These are phyloP conservation scores for Tetraselmis striata DNA, from an alignment of 139 green algal genomes.

Conservation along the genomic window DNA sequence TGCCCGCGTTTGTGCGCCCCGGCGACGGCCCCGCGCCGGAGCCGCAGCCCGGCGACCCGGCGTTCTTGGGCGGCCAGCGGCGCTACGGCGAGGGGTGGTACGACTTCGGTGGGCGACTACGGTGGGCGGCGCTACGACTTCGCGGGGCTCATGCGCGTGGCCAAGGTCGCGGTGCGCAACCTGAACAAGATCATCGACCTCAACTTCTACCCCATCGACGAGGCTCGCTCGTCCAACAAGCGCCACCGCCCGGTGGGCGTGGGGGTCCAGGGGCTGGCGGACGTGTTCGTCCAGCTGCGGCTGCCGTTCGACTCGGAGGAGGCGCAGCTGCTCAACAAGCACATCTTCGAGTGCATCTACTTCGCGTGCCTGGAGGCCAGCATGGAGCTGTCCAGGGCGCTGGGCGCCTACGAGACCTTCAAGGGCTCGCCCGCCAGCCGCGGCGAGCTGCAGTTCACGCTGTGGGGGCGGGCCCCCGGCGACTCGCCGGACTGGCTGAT, in stretches of 20 bases:
- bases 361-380: slow-evolving; percentile 13
- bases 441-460: slow-evolving; percentile 26
- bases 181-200: slow-evolving; percentile 34
- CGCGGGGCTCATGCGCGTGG: neutral
- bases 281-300: slow-evolving; percentile 26
- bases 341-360: slow-evolving; percentile 35
- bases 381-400: slow-evolving; percentile 6
- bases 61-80: too few species aligned
- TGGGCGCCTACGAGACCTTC: slow-evolving; percentile 17
- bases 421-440: slow-evolving; percentile 12
- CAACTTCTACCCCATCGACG: slow-evolving; percentile 25
- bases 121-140: slow-evolving; percentile 12
- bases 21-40: neutral
- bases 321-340: slow-evolving; percentile 12
- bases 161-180: slow-evolving; percentile 18
- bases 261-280: slow-evolving; percentile 29
- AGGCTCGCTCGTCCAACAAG: slow-evolving; percentile 19
- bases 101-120: too few species aligned
- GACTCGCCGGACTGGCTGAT: too few species aligned
- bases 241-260: slow-evolving; percentile 26
- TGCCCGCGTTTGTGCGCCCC: slow-evolving; percentile 13
- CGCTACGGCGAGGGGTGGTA: too few species aligned
- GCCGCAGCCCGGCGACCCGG: too few species aligned
- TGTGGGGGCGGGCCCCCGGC: slow-evolving; percentile 8
- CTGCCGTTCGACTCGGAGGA: slow-evolving; percentile 17